phyloP scores from a whole-genome alignment of 352 stramenopile genomes.

The Globisporangium solare region DNA sequence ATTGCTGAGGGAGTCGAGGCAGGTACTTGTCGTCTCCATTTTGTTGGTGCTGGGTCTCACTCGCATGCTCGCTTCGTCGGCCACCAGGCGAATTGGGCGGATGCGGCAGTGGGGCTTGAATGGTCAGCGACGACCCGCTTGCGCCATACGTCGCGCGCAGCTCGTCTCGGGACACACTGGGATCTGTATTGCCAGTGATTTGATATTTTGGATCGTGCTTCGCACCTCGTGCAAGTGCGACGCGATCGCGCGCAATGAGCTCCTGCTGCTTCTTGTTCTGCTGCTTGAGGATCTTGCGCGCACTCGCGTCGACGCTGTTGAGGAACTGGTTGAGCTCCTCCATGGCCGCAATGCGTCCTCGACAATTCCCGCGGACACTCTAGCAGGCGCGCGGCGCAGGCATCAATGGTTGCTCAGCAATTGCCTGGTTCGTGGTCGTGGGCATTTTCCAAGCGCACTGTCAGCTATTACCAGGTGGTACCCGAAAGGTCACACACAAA shows the following conservation, averaged over 20 bases:
- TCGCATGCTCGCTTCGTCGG: constrained; percentile 24
- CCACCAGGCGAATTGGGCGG: constrained; percentile 13
- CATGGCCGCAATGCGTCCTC: constrained; percentile 19
- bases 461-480: background rate
- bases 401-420: too few relatives aligned
- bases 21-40: constrained; percentile 3
- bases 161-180: constrained; percentile 40
- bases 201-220: constrained; percentile 19
- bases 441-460: too few relatives aligned
- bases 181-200: constrained; percentile 11
- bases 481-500: background rate
- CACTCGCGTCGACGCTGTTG: constrained; percentile 69
- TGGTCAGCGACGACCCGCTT: constrained; percentile 39
- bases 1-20: background rate
- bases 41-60: constrained; percentile 3
- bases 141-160: constrained; percentile 52
- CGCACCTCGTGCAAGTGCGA: constrained; percentile 23
- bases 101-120: constrained; percentile 27
- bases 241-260: constrained; percentile 37
- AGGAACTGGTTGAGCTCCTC: constrained; percentile 80
- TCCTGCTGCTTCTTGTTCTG: constrained; percentile 78
- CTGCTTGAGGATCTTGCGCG: constrained; percentile 76
- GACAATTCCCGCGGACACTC: background rate
- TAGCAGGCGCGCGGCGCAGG: too few relatives aligned
- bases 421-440: too few relatives aligned